Evolutionary conservation across 208 protist species (phyloP).

Genomic region (Trypanosoma rangeli): DNA sequence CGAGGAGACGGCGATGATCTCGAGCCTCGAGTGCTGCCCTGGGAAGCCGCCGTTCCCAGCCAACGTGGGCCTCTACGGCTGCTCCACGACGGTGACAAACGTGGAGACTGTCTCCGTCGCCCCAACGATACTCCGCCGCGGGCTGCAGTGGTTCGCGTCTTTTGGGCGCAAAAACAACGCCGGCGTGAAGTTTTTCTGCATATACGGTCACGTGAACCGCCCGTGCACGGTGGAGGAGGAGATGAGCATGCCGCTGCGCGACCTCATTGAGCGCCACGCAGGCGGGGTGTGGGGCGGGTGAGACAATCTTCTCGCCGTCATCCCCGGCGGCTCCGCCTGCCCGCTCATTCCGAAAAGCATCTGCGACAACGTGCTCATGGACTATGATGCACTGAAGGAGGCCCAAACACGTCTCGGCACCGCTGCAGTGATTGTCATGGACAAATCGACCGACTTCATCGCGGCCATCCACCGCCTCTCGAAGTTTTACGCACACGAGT

Average conservation of each 20-base stretch:
- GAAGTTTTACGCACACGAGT: constrained; percentile 98
- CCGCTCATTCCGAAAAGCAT: constrained; percentile 95
- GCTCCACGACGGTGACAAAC: constrained; percentile 99
- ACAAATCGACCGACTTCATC: constrained; percentile 98
- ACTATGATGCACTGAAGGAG: constrained; percentile 96
- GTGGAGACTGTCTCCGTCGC: constrained; percentile 98
- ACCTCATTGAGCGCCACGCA: constrained; percentile 97
- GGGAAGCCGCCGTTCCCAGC: constrained; percentile 99
- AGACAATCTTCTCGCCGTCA: constrained; percentile 98
- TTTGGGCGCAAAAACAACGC: constrained; percentile 97
- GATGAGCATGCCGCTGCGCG: constrained; percentile 98
- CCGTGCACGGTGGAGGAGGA: constrained; percentile 98
- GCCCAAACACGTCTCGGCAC: constrained; percentile 96
- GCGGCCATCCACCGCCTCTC: constrained; percentile 94
- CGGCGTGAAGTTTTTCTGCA: constrained; percentile 98
- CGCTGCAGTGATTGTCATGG: constrained; percentile 99
- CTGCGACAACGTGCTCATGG: constrained; percentile 97
- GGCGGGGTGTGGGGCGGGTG: constrained; percentile 98
- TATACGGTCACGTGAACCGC: constrained; percentile 99
- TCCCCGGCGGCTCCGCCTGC: constrained; percentile 97
- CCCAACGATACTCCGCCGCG: constrained; percentile 94
- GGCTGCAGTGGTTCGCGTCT: constrained; percentile 94
- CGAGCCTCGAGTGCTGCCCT: constrained; percentile 96
- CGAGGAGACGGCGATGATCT: constrained; percentile 98
- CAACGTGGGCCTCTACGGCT: constrained; percentile 98